These are phyloP conservation scores for Mucor indicus DNA, from an alignment of 371 early-diverging fungal species.

Conservation along the genomic window DNA sequence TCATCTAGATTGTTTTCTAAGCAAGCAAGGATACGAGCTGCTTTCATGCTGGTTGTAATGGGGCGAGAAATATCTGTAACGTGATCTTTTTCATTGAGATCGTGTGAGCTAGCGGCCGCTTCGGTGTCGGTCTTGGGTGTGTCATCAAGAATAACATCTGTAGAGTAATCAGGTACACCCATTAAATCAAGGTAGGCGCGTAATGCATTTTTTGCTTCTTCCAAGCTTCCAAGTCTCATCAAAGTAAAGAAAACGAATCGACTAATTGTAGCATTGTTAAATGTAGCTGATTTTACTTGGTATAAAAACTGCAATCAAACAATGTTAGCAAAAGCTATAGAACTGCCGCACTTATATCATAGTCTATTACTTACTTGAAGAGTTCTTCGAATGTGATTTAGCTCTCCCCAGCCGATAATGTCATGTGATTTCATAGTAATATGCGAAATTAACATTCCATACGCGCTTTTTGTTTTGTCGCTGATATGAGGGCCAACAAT, in stretches of 20 bases:
- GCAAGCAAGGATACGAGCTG: neutral
- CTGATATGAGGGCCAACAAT: slow-evolving; percentile 8
- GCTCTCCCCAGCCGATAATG: slow-evolving; percentile 34
- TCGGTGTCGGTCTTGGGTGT: neutral
- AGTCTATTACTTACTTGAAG: slow-evolving; percentile 29
- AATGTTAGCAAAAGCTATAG: neutral
- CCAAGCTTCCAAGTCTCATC: slow-evolving; percentile 60
- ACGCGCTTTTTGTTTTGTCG: slow-evolving; percentile 1
- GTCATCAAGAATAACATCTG: slow-evolving; percentile 2
- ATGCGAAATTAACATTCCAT: slow-evolving; percentile 17
- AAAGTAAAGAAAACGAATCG: slow-evolving; percentile 61
- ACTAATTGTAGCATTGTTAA: slow-evolving; percentile 64
- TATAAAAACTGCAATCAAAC: slow-evolving; percentile 32
- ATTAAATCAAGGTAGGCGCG: slow-evolving; percentile 57
- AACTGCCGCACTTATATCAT: neutral
- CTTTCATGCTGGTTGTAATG: neutral
- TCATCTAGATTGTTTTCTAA: slow-evolving; percentile 7
- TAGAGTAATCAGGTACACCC: slow-evolving; percentile 19
- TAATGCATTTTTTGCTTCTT: slow-evolving; percentile 67
- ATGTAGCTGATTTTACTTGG: slow-evolving; percentile 60
- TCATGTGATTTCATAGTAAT: slow-evolving; percentile 24
- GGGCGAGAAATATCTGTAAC: neutral
- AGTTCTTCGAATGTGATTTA: slow-evolving; percentile 23
- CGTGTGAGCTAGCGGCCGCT: neutral
- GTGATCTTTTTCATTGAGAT: neutral